Conservation (phyloP, 768 basidiomycete genomes). For the Mycena metata region DNA sequence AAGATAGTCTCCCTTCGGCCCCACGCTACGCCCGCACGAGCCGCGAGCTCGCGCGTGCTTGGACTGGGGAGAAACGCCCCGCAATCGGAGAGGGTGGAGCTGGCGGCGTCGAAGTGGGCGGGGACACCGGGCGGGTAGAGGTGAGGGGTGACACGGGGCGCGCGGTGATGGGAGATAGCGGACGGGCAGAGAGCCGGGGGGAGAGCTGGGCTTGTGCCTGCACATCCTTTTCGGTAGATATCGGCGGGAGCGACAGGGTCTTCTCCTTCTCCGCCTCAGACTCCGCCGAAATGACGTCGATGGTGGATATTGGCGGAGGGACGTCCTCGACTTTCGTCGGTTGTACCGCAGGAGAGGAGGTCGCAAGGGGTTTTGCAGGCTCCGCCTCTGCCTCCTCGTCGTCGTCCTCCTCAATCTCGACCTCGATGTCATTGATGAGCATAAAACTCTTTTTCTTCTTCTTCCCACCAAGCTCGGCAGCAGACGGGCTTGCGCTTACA, state of each 20-base stretch:
- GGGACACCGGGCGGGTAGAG: neutral
- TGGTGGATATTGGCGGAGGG: neutral
- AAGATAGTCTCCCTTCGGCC: neutral
- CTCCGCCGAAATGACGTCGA: neutral
- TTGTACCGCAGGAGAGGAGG: too few species aligned
- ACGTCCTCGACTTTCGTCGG: neutral
- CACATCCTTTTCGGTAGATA: neutral
- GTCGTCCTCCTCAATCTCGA: slow-evolving; percentile 37
- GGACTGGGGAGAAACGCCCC: slow-evolving; percentile 30
- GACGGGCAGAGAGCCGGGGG: slow-evolving; percentile 20
- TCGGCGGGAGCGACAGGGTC: neutral
- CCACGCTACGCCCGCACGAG: slow-evolving; percentile 18
- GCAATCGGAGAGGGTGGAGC: neutral
- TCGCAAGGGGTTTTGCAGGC: too few species aligned
- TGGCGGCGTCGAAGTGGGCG: neutral
- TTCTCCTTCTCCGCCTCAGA: neutral
- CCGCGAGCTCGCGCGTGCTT: slow-evolving; percentile 35
- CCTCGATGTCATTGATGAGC: slow-evolving; percentile 32
- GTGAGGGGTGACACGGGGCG: slow-evolving; percentile 6
- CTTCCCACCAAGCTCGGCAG: neutral
- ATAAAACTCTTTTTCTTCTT: slow-evolving; percentile 35
- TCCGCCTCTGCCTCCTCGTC: slow-evolving; percentile 1
- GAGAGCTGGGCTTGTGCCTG: slow-evolving; percentile 3
- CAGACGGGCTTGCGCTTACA: neutral
- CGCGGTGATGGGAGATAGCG: slow-evolving; percentile 8